Conservation (phyloP, 202 grass and related monocot species). For the Carex sylvatica region DNA sequence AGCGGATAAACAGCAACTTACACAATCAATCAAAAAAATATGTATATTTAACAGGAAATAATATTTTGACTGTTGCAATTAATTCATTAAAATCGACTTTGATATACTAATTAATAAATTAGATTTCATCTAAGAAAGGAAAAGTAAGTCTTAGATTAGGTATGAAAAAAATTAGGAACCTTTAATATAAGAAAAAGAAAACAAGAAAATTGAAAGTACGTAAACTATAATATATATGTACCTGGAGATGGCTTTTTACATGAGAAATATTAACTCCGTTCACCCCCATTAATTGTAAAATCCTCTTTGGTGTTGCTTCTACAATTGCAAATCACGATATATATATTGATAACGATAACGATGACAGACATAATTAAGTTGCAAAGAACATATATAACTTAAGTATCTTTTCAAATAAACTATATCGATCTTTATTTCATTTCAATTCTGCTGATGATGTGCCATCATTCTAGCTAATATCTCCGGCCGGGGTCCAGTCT, state of each 20-base stretch:
- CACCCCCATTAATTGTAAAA: constrained; percentile 76
- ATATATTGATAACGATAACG: background rate
- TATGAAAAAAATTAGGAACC: background rate
- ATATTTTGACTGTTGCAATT: background rate
- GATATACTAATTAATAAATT: background rate
- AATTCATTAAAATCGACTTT: background rate
- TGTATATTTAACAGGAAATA: background rate
- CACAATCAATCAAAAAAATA: background rate
- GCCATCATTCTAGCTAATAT: too few species aligned
- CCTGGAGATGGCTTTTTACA: constrained; percentile 96
- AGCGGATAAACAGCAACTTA: background rate
- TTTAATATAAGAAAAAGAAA: background rate
- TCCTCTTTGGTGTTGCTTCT: constrained; percentile 90
- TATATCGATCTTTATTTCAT: too few species aligned
- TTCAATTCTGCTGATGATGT: too few species aligned
- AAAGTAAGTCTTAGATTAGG: too few species aligned
- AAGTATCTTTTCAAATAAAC: too few species aligned
- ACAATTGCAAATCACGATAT: constrained; percentile 14
- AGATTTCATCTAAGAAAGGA: background rate
- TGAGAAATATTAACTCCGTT: constrained; percentile 83
- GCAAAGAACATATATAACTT: too few species aligned
- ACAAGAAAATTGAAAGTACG: background rate
- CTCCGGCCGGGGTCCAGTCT: too few species aligned
- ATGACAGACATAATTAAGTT: background rate
- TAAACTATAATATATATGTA: background rate